Base-by-base conservation (phyloP, 345 rosid genomes). In the Eutrema yunnanense region DNA sequence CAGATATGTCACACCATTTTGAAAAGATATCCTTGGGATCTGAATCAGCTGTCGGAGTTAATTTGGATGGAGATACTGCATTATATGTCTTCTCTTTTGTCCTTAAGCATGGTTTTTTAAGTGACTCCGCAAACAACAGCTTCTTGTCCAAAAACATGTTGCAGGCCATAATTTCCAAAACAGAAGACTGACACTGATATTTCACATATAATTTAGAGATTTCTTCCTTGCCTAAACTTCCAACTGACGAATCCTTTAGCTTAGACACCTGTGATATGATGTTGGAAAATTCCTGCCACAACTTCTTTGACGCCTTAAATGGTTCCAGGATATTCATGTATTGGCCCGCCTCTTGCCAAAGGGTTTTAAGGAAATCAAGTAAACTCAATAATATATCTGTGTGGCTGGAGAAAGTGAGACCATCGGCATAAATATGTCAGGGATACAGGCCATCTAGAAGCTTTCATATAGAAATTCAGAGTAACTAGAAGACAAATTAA, bases 311-410 rank as follows among this genome's bases (percentile, higher is more conserved):
- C 59, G 63, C 78, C 78, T 84, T 88, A 36, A 95, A 67, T 55
- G 65, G 55, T 43, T 87, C 90, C 83, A 90, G 62, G 60, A 88
- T 70, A 67, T 74, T 53, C 2, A 72, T 74, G 71, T 87, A 92
- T 16, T 82, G 92, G 65, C 78, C 88, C 79, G 94, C 98, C 71
- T 93, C 96, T 81, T 90, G 92, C 98, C 99, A 95, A 80, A 88
- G 79, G 51, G 93, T 81, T 87, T 88, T 95, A 43, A 95, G 82
- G 81, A 95, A 83, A 75, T 83, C 78, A 65, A 92, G 84, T 54
- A 86, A 68, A 77, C 73, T 63, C 72, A 90, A 83, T 78, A 90
- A 78, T 55, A 81, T 44, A 44, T 76, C 53, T 6, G 96, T 84
- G 72, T 85, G 81, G 75, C 99, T 95, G 93, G 56, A 82, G 75